Conservation (phyloP, 2,329 filamentous ascomycete genomes). For the Erysiphe pulchra region DNA sequence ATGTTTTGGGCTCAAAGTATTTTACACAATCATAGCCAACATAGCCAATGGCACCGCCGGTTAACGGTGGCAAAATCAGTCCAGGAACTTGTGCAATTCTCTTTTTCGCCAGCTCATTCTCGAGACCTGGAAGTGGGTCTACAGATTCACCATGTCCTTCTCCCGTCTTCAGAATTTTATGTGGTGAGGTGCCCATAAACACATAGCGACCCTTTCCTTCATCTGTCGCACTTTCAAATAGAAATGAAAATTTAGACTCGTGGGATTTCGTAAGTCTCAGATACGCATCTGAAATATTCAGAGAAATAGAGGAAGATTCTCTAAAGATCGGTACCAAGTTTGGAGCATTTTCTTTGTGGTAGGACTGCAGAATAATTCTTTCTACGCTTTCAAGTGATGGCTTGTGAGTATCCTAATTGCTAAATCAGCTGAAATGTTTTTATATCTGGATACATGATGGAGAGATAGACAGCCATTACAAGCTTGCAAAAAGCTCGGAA, state of each 20-base stretch:
- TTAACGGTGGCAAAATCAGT: conserved; percentile 59
- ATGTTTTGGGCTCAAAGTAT: conserved; percentile 97
- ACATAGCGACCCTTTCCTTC: conserved; percentile 88
- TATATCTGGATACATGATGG: too few relatives aligned
- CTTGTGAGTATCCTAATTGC: conserved; percentile 21
- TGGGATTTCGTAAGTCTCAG: conserved; percentile 64
- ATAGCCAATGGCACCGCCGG: conserved; percentile 84
- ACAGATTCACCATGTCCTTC: conserved; percentile 60
- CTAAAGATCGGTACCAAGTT: conserved; percentile 66
- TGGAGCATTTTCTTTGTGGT: conserved; percentile 25
- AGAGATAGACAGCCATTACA: too few relatives aligned
- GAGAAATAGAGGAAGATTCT: conserved; percentile 70
- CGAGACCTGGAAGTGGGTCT: conserved; percentile 64
- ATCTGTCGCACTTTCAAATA: conserved; percentile 86
- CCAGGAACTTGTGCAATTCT: conserved; percentile 65
- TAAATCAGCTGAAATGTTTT: too few relatives aligned
- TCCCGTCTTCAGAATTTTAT: conserved; percentile 69
- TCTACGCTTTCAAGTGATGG: conserved; percentile 34
- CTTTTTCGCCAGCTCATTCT: conserved; percentile 54
- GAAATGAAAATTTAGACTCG: conserved; percentile 50
- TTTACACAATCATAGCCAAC: conserved; percentile 93
- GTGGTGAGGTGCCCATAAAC: conserved; percentile 62
- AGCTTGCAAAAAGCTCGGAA: too few relatives aligned
- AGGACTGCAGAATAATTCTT: conserved; percentile 25
- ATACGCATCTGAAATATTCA: conserved; percentile 88